phyloP scores from a whole-genome alignment of 1,139 yeast genomes.

The Scheffersomyces titani region DNA sequence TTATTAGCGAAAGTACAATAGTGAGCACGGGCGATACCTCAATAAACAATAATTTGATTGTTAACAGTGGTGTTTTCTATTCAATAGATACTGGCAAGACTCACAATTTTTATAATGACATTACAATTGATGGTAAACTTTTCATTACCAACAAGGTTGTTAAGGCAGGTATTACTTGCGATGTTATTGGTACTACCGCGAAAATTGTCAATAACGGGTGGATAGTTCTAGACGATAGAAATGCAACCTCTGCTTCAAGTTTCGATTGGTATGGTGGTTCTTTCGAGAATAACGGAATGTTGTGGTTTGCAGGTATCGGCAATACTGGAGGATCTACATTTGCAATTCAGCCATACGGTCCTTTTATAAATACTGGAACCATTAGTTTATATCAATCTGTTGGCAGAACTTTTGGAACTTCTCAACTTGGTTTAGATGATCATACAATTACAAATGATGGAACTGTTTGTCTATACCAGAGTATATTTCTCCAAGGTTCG shows the following conservation, averaged over 20 bases:
- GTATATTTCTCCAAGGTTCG: constrained; percentile 13
- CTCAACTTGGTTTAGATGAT: constrained; percentile 4
- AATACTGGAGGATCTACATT: constrained; percentile 13
- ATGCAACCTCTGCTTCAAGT: constrained; percentile 19
- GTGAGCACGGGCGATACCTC: constrained; percentile 2
- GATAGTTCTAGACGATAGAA: constrained; percentile 15
- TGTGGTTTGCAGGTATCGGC: constrained; percentile 15
- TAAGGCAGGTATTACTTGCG: constrained; percentile 15
- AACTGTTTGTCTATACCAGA: constrained; percentile 15
- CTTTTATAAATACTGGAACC: constrained; percentile 10
- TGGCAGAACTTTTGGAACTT: constrained; percentile 6
- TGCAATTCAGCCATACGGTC: constrained; percentile 9
- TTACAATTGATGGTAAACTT: constrained; percentile 17
- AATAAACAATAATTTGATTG: not conserved
- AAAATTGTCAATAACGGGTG: constrained; percentile 12
- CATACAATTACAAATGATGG: constrained; percentile 12
- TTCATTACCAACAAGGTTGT: constrained; percentile 14
- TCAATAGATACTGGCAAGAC: constrained; percentile 3
- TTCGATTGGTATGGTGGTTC: constrained; percentile 14
- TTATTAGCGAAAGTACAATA: not conserved
- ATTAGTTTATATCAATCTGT: constrained; percentile 9
- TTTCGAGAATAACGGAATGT: constrained; percentile 10
- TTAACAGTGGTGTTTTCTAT: not conserved
- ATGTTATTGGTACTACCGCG: constrained; percentile 8
- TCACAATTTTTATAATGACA: constrained; percentile 14